These are phyloP conservation scores for Silene latifolia DNA, from an alignment of 148 eudicot genomes.

Conservation along the genomic window DNA sequence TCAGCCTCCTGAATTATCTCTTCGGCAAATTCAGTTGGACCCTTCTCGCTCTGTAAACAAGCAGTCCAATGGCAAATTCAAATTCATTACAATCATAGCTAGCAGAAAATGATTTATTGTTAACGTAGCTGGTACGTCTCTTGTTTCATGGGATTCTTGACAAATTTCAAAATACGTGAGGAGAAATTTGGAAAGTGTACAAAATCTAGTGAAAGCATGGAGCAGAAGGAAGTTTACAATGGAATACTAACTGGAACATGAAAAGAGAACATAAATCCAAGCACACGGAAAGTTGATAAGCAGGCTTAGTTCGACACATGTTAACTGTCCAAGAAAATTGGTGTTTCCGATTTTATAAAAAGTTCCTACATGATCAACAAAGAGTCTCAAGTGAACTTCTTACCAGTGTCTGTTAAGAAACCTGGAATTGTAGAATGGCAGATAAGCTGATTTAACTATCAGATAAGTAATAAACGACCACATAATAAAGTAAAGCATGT, in stretches of 20 bases:
- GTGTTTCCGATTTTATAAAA: too few relatives aligned
- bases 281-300: neutral
- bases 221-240: neutral
- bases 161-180: neutral
- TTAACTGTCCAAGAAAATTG: neutral
- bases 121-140: neutral
- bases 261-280: neutral
- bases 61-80: neutral
- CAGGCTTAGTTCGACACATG: neutral
- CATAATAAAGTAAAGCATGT: too few relatives aligned
- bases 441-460: neutral
- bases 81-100: neutral
- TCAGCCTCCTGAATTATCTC: slow-evolving; percentile 54
- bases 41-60: slow-evolving; percentile 50
- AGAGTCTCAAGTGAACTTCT: neutral
- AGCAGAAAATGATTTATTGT: neutral
- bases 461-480: neutral
- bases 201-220: neutral
- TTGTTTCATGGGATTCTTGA: neutral
- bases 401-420: too few relatives aligned
- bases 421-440: neutral
- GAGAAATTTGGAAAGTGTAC: neutral
- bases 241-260: neutral
- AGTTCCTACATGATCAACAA: neutral
- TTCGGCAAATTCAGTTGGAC: slow-evolving; percentile 61